Conservation (phyloP, 2,329 filamentous ascomycete genomes). For the Lecanosticta acicola region DNA sequence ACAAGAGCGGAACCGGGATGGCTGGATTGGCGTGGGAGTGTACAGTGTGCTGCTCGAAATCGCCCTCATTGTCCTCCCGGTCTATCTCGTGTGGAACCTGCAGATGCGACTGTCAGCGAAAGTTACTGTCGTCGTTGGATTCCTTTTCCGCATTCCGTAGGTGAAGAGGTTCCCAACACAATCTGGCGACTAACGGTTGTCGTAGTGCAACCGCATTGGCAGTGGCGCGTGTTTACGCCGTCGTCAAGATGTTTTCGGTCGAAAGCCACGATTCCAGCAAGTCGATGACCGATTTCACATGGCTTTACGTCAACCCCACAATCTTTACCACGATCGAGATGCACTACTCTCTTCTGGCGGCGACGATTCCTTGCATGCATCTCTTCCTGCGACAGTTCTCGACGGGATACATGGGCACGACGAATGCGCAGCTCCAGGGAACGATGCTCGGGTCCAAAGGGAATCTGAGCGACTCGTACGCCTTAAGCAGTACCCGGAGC, state of each 20-base stretch:
- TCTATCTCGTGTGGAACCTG: slow-evolving; percentile 13
- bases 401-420: slow-evolving; percentile 13
- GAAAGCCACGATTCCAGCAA: background rate
- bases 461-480: slow-evolving; percentile 5
- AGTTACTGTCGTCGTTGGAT: slow-evolving; percentile 11
- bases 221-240: slow-evolving; percentile 8
- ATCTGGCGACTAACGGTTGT: too few species aligned
- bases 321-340: slow-evolving; percentile 13
- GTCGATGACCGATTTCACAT: slow-evolving; percentile 8
- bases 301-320: slow-evolving; percentile 9
- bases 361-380: slow-evolving; percentile 18
- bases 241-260: slow-evolving; percentile 8
- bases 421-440: slow-evolving; percentile 7
- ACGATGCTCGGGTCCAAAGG: slow-evolving; percentile 3
- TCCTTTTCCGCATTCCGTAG: slow-evolving; percentile 17
- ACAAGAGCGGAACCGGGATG: background rate
- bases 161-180: too few species aligned
- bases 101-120: slow-evolving; percentile 13
- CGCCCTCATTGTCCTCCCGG: slow-evolving; percentile 10
- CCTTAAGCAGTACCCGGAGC: slow-evolving; percentile 9
- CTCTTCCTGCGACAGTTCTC: slow-evolving; percentile 14
- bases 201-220: slow-evolving; percentile 12
- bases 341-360: slow-evolving; percentile 16
- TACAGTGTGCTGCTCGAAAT: slow-evolving; percentile 13
- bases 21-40: slow-evolving; percentile 14